Percentiles rank a stretch among this genome's conserved stretches.
Conservation (phyloP, 768 basidiomycete genomes). For the Panus rudis region DNA sequence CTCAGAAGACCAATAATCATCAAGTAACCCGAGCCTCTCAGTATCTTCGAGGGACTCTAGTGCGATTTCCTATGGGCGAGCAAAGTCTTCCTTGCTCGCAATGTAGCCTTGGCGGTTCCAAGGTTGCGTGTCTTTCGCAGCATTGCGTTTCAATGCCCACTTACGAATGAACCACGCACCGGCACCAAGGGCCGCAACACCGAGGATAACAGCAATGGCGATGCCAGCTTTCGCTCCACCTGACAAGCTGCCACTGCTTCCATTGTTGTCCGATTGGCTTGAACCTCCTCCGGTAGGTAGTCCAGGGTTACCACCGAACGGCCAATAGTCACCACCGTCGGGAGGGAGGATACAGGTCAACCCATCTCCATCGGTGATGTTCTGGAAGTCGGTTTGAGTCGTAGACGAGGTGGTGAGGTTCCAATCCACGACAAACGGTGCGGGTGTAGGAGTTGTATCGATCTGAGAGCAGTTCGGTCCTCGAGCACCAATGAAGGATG, state of each 20-base stretch:
- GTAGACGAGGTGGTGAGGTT: constrained; percentile 33
- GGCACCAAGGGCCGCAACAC: constrained; percentile 34
- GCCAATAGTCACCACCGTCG: constrained; percentile 65
- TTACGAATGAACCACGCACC: constrained; percentile 42
- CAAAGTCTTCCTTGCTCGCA: background rate
- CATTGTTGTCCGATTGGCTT: constrained; percentile 6
- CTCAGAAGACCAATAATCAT: too few relatives aligned
- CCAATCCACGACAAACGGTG: constrained; percentile 52
- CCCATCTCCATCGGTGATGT: constrained; percentile 45
- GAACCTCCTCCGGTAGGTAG: constrained; percentile 5
- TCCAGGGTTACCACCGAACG: constrained; percentile 48
- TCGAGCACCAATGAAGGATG: constrained; percentile 63
- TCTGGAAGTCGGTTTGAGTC: constrained; percentile 47
- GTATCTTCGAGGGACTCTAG: too few relatives aligned
- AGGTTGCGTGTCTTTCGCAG: background rate
- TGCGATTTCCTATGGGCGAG: too few relatives aligned
- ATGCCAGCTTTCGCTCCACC: constrained; percentile 39
- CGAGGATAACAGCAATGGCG: constrained; percentile 43
- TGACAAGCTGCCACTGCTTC: constrained; percentile 18
- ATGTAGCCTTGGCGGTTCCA: background rate
- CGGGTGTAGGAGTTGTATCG: constrained; percentile 44
- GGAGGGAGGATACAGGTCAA: constrained; percentile 67
- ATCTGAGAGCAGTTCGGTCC: constrained; percentile 56
- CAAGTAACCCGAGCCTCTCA: too few relatives aligned
- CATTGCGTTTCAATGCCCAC: constrained; percentile 33